phyloP scores from a whole-genome alignment of 345 rosid species.

The Hypericum perforatum region DNA sequence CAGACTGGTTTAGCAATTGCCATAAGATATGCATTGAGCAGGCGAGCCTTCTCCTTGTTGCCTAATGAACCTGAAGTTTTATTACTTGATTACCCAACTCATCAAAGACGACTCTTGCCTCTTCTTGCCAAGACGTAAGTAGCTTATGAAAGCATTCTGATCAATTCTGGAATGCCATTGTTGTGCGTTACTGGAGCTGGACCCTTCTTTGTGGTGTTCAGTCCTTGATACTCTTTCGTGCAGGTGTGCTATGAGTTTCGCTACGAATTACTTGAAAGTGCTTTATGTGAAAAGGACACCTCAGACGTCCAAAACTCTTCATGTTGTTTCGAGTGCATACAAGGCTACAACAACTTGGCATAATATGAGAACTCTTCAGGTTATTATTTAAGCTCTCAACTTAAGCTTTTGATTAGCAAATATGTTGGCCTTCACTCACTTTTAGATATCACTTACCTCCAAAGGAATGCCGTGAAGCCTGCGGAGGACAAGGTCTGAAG shows the following conservation, averaged over 20 bases:
- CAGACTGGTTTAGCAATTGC: slow-evolving; percentile 77
- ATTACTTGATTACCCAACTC: slow-evolving; percentile 89
- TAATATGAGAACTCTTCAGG: slow-evolving; percentile 94
- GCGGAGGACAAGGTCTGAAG: slow-evolving; percentile 93
- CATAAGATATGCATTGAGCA: slow-evolving; percentile 66
- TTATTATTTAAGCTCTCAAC: slow-evolving; percentile 16
- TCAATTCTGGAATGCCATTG: neutral
- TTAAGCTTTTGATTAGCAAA: neutral
- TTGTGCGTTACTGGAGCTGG: slow-evolving; percentile 1
- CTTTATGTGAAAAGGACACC: slow-evolving; percentile 71
- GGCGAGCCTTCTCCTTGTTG: slow-evolving; percentile 67
- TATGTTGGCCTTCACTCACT: slow-evolving; percentile 1
- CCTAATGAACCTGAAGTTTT: slow-evolving; percentile 76
- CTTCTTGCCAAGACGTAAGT: slow-evolving; percentile 89
- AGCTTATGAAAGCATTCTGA: neutral
- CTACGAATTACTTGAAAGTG: slow-evolving; percentile 71
- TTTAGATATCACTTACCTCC: neutral
- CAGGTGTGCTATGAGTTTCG: slow-evolving; percentile 80
- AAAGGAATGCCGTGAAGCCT: slow-evolving; percentile 97
- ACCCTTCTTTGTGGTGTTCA: neutral
- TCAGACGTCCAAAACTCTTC: slow-evolving; percentile 60
- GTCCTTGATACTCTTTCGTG: neutral
- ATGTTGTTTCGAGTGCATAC: slow-evolving; percentile 73
- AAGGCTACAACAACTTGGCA: slow-evolving; percentile 82
- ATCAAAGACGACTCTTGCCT: slow-evolving; percentile 85